These are phyloP conservation scores for Blepharisma stoltei DNA, from an alignment of 73 alveolate genomes.

Conservation along the genomic window DNA sequence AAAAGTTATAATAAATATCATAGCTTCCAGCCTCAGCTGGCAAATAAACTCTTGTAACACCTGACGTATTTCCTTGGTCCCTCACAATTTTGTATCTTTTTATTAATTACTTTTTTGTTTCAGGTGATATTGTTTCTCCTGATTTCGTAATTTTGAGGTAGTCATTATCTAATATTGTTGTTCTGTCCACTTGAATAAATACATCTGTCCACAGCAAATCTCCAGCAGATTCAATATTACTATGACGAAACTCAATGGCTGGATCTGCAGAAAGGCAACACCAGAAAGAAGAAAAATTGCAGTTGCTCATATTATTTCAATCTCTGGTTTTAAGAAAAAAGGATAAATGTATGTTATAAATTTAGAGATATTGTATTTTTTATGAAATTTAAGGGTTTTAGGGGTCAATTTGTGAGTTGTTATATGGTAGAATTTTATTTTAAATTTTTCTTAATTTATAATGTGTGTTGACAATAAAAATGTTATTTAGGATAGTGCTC, in stretches of 20 bases:
- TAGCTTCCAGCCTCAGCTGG: neutral
- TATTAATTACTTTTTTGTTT: neutral
- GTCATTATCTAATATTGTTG: neutral
- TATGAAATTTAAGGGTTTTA: too few relatives aligned
- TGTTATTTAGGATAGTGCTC: too few relatives aligned
- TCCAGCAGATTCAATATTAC: slow-evolving; percentile 8
- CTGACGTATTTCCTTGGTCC: slow-evolving; percentile 16
- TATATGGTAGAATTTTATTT: too few relatives aligned
- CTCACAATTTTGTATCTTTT: neutral
- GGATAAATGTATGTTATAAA: too few relatives aligned
- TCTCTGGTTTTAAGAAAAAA: too few relatives aligned
- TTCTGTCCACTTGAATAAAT: slow-evolving; percentile 9
- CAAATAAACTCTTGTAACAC: neutral
- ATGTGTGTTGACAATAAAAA: too few relatives aligned
- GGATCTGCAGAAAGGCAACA: slow-evolving; percentile 4
- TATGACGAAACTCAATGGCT: neutral
- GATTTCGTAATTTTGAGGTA: slow-evolving; percentile 3
- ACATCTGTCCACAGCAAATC: neutral
- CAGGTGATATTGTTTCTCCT: neutral
- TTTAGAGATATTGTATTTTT: too few relatives aligned
- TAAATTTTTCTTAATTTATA: too few relatives aligned
- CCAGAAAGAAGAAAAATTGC: neutral
- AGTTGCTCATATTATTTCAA: slow-evolving; percentile 5
- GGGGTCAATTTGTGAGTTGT: too few relatives aligned
- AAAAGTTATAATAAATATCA: neutral